Evolutionary conservation across 192 early-diverging fungal species (phyloP).

Genomic region (Coemansia sp.): DNA sequence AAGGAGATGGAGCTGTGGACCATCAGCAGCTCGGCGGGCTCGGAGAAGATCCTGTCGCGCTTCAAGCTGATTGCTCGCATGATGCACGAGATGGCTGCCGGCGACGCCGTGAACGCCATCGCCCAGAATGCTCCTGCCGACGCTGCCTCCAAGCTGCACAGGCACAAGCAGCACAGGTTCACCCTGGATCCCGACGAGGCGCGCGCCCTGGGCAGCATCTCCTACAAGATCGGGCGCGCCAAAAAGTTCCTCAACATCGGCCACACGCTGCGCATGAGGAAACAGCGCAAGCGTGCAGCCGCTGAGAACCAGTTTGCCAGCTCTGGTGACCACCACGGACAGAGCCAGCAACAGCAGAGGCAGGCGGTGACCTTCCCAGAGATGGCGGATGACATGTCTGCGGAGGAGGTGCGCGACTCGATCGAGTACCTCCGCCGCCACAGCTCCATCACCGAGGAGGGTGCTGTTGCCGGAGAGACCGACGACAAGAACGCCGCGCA

Average conservation of each 20-base stretch:
- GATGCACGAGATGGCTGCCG: slow-evolving; percentile 45
- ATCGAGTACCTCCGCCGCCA: slow-evolving; percentile 46
- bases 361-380: slow-evolving; percentile 15
- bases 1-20: slow-evolving; percentile 72
- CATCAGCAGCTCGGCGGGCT: slow-evolving; percentile 46
- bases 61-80: slow-evolving; percentile 53
- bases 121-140: neutral
- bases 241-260: slow-evolving; percentile 43
- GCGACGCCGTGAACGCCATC: slow-evolving; percentile 5
- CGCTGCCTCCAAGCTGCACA: neutral
- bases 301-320: neutral
- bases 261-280: slow-evolving; percentile 25
- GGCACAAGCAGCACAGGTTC: slow-evolving; percentile 13
- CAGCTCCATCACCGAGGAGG: slow-evolving; percentile 26
- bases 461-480: slow-evolving; percentile 2
- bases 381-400: slow-evolving; percentile 24
- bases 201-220: slow-evolving; percentile 49
- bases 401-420: slow-evolving; percentile 41
- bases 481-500: slow-evolving; percentile 15
- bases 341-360: neutral
- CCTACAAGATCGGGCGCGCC: slow-evolving; percentile 52
- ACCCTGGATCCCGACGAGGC: slow-evolving; percentile 33
- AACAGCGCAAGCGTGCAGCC: slow-evolving; percentile 10
- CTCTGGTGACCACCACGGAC: neutral
- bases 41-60: slow-evolving; percentile 46